Evolutionary conservation across 352 stramenopile species (phyloP).

Genomic region (Phytophthora megakarya): DNA sequence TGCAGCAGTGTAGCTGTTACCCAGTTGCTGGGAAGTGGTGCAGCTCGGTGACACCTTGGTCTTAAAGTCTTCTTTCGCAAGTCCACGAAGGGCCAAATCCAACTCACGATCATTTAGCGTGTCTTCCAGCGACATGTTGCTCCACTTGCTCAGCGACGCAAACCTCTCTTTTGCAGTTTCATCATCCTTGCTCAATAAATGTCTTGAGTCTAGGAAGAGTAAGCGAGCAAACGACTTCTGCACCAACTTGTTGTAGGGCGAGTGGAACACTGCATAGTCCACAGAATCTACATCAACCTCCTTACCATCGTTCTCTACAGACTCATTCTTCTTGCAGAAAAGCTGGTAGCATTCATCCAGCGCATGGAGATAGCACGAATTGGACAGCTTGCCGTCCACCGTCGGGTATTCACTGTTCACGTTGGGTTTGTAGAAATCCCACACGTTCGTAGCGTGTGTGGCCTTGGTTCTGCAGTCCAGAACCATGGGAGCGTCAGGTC

Average conservation of each 20-base stretch:
- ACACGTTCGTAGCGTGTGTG: constrained; percentile 93
- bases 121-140: constrained; percentile 80
- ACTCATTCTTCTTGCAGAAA: constrained; percentile 87
- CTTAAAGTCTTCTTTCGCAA: constrained; percentile 79
- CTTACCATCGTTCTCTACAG: constrained; percentile 15
- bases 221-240: constrained; percentile 96
- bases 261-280: constrained; percentile 97
- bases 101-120: constrained; percentile 93
- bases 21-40: constrained; percentile 86
- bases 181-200: constrained; percentile 25
- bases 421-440: constrained; percentile 99
- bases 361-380: constrained; percentile 95
- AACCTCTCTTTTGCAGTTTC: constrained; percentile 32
- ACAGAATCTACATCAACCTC: constrained; percentile 55
- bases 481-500: constrained; percentile 93
- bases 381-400: constrained; percentile 95
- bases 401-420: constrained; percentile 93
- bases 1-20: constrained; percentile 97
- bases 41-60: constrained; percentile 87
- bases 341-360: constrained; percentile 95
- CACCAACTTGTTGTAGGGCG: constrained; percentile 99
- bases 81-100: constrained; percentile 85
- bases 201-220: constrained; percentile 65
- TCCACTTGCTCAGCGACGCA: constrained; percentile 68
- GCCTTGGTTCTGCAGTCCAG: constrained; percentile 89